These are phyloP conservation scores for Erysiphe pulchra DNA, from an alignment of 2,329 filamentous ascomycete species.

Conservation along the genomic window DNA sequence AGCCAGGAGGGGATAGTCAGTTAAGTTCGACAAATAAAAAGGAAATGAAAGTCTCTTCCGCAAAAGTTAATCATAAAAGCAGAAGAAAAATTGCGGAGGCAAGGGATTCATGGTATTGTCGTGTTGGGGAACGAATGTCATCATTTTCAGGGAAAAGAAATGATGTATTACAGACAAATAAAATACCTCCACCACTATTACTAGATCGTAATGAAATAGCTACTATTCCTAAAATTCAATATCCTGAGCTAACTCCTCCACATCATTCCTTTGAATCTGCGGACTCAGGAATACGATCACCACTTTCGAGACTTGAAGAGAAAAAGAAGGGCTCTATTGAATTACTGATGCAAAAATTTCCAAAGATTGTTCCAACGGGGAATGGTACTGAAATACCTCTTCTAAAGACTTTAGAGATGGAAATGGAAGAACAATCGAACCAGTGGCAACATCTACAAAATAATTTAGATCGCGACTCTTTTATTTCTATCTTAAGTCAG, in stretches of 20 bases:
- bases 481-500: constrained; percentile 7
- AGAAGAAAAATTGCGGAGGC: background rate
- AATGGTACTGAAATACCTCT: constrained; percentile 11
- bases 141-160: constrained; percentile 28
- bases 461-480: constrained; percentile 17
- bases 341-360: constrained; percentile 8
- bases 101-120: constrained; percentile 22
- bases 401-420: constrained; percentile 31
- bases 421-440: constrained; percentile 33
- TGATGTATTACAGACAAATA: constrained; percentile 20
- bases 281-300: constrained; percentile 11
- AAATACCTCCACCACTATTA: constrained; percentile 28
- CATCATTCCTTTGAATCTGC: constrained; percentile 10
- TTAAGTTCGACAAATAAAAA: no score
- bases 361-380: constrained; percentile 1
- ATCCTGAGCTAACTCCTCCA: constrained; percentile 8
- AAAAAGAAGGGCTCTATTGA: constrained; percentile 9
- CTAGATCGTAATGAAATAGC: constrained; percentile 20
- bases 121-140: constrained; percentile 30
- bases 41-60: constrained; percentile 2
- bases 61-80: background rate
- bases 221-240: constrained; percentile 15
- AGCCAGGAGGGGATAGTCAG: constrained; percentile 11
- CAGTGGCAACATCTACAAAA: constrained; percentile 33
- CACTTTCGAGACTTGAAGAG: constrained; percentile 12